phyloP scores from a whole-genome alignment of 192 early-diverging fungal species.

The Lobosporangium transversale region DNA sequence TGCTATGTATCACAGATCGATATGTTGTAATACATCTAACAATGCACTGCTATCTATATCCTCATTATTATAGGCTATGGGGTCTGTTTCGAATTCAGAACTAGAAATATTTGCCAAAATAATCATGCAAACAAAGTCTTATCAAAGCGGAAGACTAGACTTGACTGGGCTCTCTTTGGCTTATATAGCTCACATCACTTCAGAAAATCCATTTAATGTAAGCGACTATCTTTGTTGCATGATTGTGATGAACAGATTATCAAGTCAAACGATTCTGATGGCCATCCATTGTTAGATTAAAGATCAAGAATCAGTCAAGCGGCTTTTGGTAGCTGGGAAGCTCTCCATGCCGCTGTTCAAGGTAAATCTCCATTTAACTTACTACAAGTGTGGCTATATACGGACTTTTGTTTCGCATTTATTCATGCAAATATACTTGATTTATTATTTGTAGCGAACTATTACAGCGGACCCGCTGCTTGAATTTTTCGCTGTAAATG shows the following conservation, averaged over 20 bases:
- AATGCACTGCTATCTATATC: background rate
- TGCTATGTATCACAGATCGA: no score
- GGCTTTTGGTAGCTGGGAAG: conserved; percentile 37
- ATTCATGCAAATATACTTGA: no score
- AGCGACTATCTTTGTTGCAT: no score
- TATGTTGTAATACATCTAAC: no score
- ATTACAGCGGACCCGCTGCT: conserved; percentile 38
- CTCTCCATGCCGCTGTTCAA: conserved; percentile 45
- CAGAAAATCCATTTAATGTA: conserved; percentile 37
- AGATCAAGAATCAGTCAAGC: conserved; percentile 32
- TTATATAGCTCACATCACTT: conserved; percentile 38
- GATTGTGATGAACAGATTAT: no score
- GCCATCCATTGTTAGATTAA: no score
- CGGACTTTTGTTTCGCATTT: no score
- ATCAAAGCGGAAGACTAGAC: conserved; percentile 29
- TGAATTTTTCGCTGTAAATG: conserved; percentile 24
- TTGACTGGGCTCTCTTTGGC: conserved; percentile 15
- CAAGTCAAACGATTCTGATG: no score
- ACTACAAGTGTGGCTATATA: no score
- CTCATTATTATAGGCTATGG: conserved; percentile 53
- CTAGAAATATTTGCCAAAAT: conserved; percentile 41
- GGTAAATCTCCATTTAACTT: no score
- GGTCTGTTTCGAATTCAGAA: conserved; percentile 35
- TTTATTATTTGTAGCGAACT: no score
- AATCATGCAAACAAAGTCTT: conserved; percentile 39